These are phyloP conservation scores for Phytopythium sindhum DNA, from an alignment of 352 stramenopile species.

Conservation along the genomic window DNA sequence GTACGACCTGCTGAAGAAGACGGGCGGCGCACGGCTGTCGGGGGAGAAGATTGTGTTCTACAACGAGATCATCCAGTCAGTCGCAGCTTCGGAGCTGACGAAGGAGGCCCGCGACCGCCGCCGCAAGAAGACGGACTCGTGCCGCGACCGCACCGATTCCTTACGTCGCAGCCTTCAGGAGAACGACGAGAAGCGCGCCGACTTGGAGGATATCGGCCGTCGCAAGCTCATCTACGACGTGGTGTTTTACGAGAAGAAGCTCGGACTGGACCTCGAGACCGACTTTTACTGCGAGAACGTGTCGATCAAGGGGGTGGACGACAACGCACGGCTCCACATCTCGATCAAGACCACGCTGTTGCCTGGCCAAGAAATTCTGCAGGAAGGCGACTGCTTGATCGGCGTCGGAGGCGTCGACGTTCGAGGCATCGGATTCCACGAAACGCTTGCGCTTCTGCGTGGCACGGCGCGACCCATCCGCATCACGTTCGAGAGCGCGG, in stretches of 20 bases:
- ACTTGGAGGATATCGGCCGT: slow-evolving; percentile 15
- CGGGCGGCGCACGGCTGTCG: slow-evolving; percentile 57
- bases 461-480: slow-evolving; percentile 67
- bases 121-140: slow-evolving; percentile 49
- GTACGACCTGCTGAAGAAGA: slow-evolving; percentile 80
- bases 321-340: slow-evolving; percentile 38
- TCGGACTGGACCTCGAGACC: slow-evolving; percentile 84
- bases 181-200: slow-evolving; percentile 39
- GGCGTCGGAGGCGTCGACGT: slow-evolving; percentile 78
- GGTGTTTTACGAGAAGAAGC: slow-evolving; percentile 76
- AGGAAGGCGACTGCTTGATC: slow-evolving; percentile 76
- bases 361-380: slow-evolving; percentile 55
- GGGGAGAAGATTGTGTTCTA: slow-evolving; percentile 89
- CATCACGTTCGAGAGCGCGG: slow-evolving; percentile 78
- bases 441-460: slow-evolving; percentile 75
- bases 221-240: slow-evolving; percentile 79
- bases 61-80: slow-evolving; percentile 80
- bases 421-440: slow-evolving; percentile 80
- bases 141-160: slow-evolving; percentile 60
- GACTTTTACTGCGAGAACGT: slow-evolving; percentile 90
- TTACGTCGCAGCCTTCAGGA: slow-evolving; percentile 68
- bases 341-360: slow-evolving; percentile 59
- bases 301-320: slow-evolving; percentile 77
- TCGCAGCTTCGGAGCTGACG: slow-evolving; percentile 68
- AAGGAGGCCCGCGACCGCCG: slow-evolving; percentile 66